A percentile compares a stretch with the other conserved stretches of the same genome.
phyloP scores from a whole-genome alignment of 768 basidiomycete species.

The Leccinellum rugosiceps region DNA sequence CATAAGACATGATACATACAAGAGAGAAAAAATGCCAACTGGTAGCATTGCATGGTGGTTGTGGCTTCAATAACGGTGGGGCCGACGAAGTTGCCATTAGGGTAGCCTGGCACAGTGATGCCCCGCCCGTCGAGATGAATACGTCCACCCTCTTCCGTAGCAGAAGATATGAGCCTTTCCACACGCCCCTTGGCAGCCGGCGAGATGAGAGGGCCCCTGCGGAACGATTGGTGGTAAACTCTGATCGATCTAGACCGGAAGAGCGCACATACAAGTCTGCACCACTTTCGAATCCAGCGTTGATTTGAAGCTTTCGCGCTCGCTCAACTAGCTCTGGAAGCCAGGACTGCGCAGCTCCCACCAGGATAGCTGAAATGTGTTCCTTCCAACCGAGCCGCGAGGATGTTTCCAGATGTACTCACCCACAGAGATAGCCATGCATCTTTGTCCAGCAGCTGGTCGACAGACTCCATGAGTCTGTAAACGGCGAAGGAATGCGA shows the following conservation, averaged over 20 bases:
- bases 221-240: not conserved
- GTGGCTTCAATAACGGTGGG: constrained; percentile 85
- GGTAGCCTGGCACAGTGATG: constrained; percentile 65
- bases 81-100: constrained; percentile 90
- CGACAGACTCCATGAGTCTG: constrained; percentile 19
- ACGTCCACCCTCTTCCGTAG: constrained; percentile 75
- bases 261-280: constrained; percentile 64
- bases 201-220: constrained; percentile 77
- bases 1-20: not conserved
- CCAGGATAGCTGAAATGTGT: constrained; percentile 56
- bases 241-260: not conserved
- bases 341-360: constrained; percentile 79
- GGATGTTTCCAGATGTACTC: constrained; percentile 19
- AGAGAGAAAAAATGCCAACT: constrained; percentile 45
- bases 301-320: constrained; percentile 74
- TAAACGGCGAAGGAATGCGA: constrained; percentile 17
- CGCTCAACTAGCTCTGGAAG: constrained; percentile 83
- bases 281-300: constrained; percentile 85
- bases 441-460: constrained; percentile 90
- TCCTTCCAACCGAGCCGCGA: not conserved
- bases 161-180: constrained; percentile 67
- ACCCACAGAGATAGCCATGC: constrained; percentile 96
- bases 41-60: constrained; percentile 84
- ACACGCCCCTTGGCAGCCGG: constrained; percentile 80
- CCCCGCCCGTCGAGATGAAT: constrained; percentile 85